Conservation (phyloP, 2,329 filamentous ascomycete species). For the Dothidotthia symphoricarpi region DNA sequence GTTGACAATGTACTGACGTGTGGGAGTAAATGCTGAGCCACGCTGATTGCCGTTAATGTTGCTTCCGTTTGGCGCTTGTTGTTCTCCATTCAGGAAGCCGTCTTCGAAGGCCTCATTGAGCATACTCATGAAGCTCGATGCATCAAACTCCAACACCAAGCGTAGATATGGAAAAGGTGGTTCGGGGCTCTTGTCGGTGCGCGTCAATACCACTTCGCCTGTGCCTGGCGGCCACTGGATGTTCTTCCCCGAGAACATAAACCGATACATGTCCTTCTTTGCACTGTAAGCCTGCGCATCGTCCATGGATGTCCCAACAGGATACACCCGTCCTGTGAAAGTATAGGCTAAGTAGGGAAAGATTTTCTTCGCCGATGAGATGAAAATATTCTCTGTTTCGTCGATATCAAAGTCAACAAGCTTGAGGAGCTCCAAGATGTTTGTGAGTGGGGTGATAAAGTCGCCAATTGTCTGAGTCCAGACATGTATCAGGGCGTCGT, state of each 20-base stretch:
- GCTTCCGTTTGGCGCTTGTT: conserved; percentile 60
- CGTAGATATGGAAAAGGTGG: conserved; percentile 83
- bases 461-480: conserved; percentile 91
- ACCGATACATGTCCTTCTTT: conserved; percentile 88
- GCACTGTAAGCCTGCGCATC: conserved; percentile 72
- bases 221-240: conserved; percentile 71
- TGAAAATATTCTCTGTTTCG: conserved; percentile 60
- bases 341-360: conserved; percentile 94
- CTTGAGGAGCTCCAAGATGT: conserved; percentile 66
- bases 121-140: conserved; percentile 88
- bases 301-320: conserved; percentile 72
- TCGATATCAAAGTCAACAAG: conserved; percentile 58
- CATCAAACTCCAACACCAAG: conserved; percentile 82
- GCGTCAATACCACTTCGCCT: conserved; percentile 60
- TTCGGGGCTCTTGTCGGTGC: conserved; percentile 55
- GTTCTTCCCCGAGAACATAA: conserved; percentile 82
- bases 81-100: conserved; percentile 79
- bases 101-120: conserved; percentile 98
- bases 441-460: conserved; percentile 85
- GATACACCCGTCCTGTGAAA: conserved; percentile 87
- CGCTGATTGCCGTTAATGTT: conserved; percentile 52
- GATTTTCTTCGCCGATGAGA: conserved; percentile 78
- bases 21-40: conserved; percentile 52
- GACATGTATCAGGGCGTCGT: conserved; percentile 93
- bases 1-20: conserved; percentile 87